These are phyloP conservation scores for Aspergillus steynii DNA, from an alignment of 495 filamentous ascomycete species.

Conservation along the genomic window DNA sequence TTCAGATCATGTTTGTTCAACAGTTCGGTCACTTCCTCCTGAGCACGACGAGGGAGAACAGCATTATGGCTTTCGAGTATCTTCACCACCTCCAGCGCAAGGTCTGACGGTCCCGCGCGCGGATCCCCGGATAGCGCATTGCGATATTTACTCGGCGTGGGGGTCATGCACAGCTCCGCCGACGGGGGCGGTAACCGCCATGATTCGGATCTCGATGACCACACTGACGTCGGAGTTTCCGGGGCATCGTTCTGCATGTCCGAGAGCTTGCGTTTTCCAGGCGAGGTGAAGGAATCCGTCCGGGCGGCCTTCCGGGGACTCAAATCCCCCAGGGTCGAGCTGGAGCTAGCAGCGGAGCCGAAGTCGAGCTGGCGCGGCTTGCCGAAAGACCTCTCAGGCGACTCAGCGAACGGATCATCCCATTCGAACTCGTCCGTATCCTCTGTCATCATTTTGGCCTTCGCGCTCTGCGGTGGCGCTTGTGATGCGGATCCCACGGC, in stretches of 20 bases:
- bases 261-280: slow-evolving; percentile 52
- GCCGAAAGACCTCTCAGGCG: slow-evolving; percentile 8
- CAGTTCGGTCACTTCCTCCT: slow-evolving; percentile 42
- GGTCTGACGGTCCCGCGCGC: slow-evolving; percentile 39
- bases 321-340: slow-evolving; percentile 22
- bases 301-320: slow-evolving; percentile 41
- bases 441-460: slow-evolving; percentile 42
- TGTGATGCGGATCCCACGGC: slow-evolving; percentile 10
- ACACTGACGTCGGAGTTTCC: slow-evolving; percentile 24
- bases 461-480: slow-evolving; percentile 35
- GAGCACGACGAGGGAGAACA: slow-evolving; percentile 38
- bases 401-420: slow-evolving; percentile 27
- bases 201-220: slow-evolving; percentile 13
- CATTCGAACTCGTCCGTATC: slow-evolving; percentile 48
- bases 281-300: slow-evolving; percentile 47
- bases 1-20: slow-evolving; percentile 58
- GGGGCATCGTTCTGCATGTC: slow-evolving; percentile 30
- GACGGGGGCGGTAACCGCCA: slow-evolving; percentile 30
- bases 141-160: slow-evolving; percentile 50
- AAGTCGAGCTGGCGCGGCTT: slow-evolving; percentile 27
- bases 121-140: slow-evolving; percentile 32
- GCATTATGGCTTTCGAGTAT: slow-evolving; percentile 53
- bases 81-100: slow-evolving; percentile 51
- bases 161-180: slow-evolving; percentile 44
- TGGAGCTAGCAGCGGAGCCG: slow-evolving; percentile 29